Base-by-base conservation (phyloP, 139 green algal species). In the Coelastrella sp. region DNA sequence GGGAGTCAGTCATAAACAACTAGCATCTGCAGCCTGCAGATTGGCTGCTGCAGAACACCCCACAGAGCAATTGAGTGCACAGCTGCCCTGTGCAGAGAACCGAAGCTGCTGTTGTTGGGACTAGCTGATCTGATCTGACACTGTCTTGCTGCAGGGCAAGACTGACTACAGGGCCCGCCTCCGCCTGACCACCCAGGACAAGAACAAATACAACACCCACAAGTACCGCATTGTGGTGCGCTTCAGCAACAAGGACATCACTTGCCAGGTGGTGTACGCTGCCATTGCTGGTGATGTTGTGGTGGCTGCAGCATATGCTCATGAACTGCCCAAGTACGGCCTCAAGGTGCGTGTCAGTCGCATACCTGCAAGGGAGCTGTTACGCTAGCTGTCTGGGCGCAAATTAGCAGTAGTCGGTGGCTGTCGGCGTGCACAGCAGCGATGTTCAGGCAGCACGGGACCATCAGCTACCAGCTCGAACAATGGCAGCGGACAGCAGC, bases 121-220 rank as follows among this genome's bases (percentile, higher is more conserved):
- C 75, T 22, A 8, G 19, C 75, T 82, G 75, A 24, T 24, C 25
- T 27, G 24, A 15, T 11, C 27, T 25, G 6, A 22, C 8, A 9
- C 61, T 59, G 8, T 76, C n/a, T 61, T 76, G 11, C 82, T 96
- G 60, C 84, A 94, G 79, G 97, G 98, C 72, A 99, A 99, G 97
- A 99, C 97, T 22, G 98, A 99, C 93, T 99, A 99, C 96, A 95
- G 97, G 61, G 97, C 98, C 15, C 97, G 98, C 91, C 94, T 98
- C 25, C 91, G 97, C 17, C 93, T 99, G 91, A 95, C 94, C 78
- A 96, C 94, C 78, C 98, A 99, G 96, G 98, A 99, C 97, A 99
- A 99, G 97, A 99, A 99, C 97, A 99, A 99, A 97, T 99, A 99
- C 95, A 99, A 99, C 94, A 98, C 97, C n/a, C 98, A 97, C 91